Percentiles rank a stretch among this genome's conserved stretches.
phyloP scores from a whole-genome alignment of 2,329 filamentous ascomycete species.

The Apiospora marii region DNA sequence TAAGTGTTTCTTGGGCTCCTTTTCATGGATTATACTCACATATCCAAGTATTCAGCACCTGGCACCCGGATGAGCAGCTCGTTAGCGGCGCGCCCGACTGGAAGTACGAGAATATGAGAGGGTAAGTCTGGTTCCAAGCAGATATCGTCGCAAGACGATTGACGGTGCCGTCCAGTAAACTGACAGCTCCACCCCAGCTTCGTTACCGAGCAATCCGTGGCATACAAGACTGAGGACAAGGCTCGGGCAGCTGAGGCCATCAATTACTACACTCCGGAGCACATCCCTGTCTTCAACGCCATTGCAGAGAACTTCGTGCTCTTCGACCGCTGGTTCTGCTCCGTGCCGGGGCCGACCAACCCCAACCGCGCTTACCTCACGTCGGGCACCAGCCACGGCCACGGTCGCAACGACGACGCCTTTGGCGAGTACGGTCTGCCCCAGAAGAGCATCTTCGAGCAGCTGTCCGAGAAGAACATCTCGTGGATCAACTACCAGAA shows the following conservation, averaged over 20 bases:
- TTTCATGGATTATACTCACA: background rate
- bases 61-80: constrained; percentile 19
- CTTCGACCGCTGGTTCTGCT: constrained; percentile 23
- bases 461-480: constrained; percentile 12
- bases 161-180: background rate
- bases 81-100: constrained; percentile 7
- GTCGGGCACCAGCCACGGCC: constrained; percentile 19
- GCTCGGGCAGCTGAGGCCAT: constrained; percentile 11
- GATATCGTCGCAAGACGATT: background rate
- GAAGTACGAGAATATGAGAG: constrained; percentile 23
- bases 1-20: background rate
- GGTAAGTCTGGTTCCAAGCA: background rate
- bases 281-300: constrained; percentile 23
- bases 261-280: constrained; percentile 23
- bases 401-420: constrained; percentile 14
- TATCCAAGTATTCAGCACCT: constrained; percentile 6
- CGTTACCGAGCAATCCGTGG: constrained; percentile 20
- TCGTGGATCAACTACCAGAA: constrained; percentile 23
- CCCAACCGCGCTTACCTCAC: constrained; percentile 20
- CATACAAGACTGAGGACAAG: constrained; percentile 20
- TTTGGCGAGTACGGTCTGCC: constrained; percentile 18
- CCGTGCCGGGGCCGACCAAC: constrained; percentile 21
- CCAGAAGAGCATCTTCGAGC: constrained; percentile 22
- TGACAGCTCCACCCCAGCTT: background rate
- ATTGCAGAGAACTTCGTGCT: constrained; percentile 22